Evolutionary conservation across 1,284 basidiomycete species (phyloP), one percentile per base, ranked within the genome.

Genomic region (Apiotrichum laibachii): DNA sequence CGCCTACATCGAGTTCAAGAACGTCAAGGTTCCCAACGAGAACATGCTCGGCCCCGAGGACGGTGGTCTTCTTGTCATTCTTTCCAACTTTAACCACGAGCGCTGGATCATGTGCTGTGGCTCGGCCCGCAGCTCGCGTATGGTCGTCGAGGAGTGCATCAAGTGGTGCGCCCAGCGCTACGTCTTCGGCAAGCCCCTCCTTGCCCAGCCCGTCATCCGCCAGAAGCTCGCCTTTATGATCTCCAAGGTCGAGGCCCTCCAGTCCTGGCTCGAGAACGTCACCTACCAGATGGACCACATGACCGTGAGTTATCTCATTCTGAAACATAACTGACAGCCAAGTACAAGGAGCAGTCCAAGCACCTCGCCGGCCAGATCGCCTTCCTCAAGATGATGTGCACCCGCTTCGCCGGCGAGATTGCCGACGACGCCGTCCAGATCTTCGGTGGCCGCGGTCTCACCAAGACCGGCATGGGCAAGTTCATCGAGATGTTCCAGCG

Each of bases 281-380:
- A 95, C 92, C 0, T 87, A 87, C 76, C 92, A 96, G 79, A 95
- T 95, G 92, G 86, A 84, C 75, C 87, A 93, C 69, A 92, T 92
- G 76, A 56, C 26, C 33, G 18, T 19, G 18, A 44, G 43, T 44
- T n/a, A 43, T 44, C 21, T 5, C 43, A 94, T 94, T 94, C 91
- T 86, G 84, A 73, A 86, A 92, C 68, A 92, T 91, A 72, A 16
- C 50, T 26, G 11, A 44, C 43, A 19, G 3, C 6, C 6, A 44
- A 44, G 43, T 35, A 77, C 70, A 83, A 83, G 59, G 85, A 95
- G 73, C 92, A 92, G 79, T 75, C 80, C 45, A 62, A 71, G 49
- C 68, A 78, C 63, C 73, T 79, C 35, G 78, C 78, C n/a, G 78
- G 63, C 22, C 78, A 79, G 68, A 78, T 79, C 58, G 76, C 73